Conservation (phyloP, 1,284 basidiomycete species). For the Calocybe gambosa region DNA sequence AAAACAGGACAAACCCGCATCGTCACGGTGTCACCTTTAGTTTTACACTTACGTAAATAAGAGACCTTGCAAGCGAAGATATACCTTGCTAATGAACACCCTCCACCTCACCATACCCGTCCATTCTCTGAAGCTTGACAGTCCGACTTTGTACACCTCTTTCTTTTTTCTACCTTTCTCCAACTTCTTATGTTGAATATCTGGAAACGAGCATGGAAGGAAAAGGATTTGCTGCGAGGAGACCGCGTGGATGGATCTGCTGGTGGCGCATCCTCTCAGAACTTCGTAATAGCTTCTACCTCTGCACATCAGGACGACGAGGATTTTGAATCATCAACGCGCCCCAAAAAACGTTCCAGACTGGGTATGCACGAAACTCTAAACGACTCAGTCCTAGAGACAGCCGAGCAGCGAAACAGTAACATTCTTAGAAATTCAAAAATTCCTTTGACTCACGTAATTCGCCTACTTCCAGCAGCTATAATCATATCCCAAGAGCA, state of each 20-base stretch:
- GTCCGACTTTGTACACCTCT: too few relatives aligned
- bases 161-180: too few relatives aligned
- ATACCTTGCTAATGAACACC: too few relatives aligned
- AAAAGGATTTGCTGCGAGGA: conserved; percentile 23
- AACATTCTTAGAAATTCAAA: conserved; percentile 5
- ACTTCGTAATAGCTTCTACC: conserved; percentile 21
- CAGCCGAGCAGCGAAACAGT: conserved; percentile 30
- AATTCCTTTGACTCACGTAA: conserved; percentile 1
- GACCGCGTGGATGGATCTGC: conserved; percentile 26
- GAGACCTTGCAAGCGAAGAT: too few relatives aligned
- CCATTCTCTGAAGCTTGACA: too few relatives aligned
- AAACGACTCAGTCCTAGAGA: conserved; percentile 24
- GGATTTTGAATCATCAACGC: conserved; percentile 5
- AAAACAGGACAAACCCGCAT: too few relatives aligned
- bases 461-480: conserved; percentile 22
- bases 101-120: too few relatives aligned
- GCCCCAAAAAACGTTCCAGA: conserved; percentile 20
- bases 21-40: too few relatives aligned
- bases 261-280: conserved; percentile 23
- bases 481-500: conserved; percentile 23
- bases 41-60: too few relatives aligned
- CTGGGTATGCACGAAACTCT: conserved; percentile 22
- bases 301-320: conserved; percentile 13
- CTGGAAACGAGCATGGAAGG: conserved; percentile 48
- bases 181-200: conserved; percentile 51